Evolutionary conservation across 2,329 filamentous ascomycete species (phyloP).

Genomic region (Colletotrichum liriopes): DNA sequence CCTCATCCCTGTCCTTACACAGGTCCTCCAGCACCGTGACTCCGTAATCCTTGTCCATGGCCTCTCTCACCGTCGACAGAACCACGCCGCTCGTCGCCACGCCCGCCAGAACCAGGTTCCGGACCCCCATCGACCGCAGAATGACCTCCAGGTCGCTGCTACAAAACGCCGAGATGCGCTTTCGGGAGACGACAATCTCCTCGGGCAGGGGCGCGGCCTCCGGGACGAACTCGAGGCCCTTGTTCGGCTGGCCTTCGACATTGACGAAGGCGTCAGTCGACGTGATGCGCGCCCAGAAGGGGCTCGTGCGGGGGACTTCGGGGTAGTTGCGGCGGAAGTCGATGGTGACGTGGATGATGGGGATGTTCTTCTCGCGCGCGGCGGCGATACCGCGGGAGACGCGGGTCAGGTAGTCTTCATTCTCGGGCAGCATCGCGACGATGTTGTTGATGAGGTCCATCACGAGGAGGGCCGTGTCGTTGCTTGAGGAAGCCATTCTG

Average conservation of each 20-base stretch:
- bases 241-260: background rate
- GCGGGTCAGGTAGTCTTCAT: background rate
- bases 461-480: background rate
- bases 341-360: constrained; percentile 18
- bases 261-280: constrained; percentile 14
- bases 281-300: constrained; percentile 5
- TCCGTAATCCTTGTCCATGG: background rate
- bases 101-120: constrained; percentile 10
- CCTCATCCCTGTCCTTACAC: background rate
- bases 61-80: constrained; percentile 14
- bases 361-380: constrained; percentile 3
- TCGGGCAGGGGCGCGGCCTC: background rate
- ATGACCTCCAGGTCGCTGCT: constrained; percentile 23
- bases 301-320: constrained; percentile 8
- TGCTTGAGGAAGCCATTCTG: background rate
- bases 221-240: background rate
- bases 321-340: constrained; percentile 11
- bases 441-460: constrained; percentile 14
- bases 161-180: constrained; percentile 8
- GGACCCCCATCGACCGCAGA: constrained; percentile 7
- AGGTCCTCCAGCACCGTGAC: constrained; percentile 9
- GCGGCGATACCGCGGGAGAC: constrained; percentile 5
- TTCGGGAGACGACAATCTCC: constrained; percentile 7
- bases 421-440: background rate
- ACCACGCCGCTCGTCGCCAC: constrained; percentile 8